Conservation (phyloP, 2,329 filamentous ascomycete genomes). For the Fusarium longipes region DNA sequence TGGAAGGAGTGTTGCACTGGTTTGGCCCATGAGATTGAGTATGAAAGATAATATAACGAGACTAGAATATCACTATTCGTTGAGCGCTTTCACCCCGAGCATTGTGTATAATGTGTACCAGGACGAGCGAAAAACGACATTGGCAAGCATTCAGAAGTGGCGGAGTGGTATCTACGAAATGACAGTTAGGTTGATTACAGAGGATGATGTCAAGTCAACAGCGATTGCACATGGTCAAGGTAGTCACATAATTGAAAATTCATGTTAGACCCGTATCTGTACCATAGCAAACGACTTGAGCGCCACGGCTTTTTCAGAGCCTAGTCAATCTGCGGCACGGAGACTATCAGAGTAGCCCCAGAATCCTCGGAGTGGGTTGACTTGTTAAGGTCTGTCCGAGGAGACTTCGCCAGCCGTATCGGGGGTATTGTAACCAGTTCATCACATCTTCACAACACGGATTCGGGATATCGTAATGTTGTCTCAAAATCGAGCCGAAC, state of each 20-base stretch:
- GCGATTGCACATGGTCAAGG: background rate
- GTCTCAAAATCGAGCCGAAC: constrained; percentile 60
- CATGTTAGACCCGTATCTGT: constrained; percentile 75
- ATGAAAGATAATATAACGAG: background rate
- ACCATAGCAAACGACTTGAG: constrained; percentile 65
- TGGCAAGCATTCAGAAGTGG: background rate
- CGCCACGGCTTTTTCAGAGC: constrained; percentile 71
- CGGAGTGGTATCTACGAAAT: background rate
- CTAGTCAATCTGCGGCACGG: constrained; percentile 68
- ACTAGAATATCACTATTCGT: no score
- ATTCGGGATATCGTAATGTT: constrained; percentile 49
- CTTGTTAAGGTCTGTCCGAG: constrained; percentile 56
- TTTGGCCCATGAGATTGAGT: background rate
- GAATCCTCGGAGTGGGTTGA: constrained; percentile 62
- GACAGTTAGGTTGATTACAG: no score
- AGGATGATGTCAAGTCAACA: background rate
- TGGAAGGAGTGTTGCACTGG: no score
- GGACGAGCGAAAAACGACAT: background rate
- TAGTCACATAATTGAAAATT: constrained; percentile 28
- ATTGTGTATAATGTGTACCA: background rate
- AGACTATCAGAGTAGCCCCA: constrained; percentile 68
- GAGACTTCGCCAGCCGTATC: constrained; percentile 67
- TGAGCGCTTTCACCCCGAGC: background rate
- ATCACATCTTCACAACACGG: constrained; percentile 47
- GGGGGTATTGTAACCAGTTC: constrained; percentile 42